A percentile compares a stretch with the other conserved stretches of the same genome.
phyloP scores from a whole-genome alignment of 163 green algal species.

The Volvox carteri region DNA sequence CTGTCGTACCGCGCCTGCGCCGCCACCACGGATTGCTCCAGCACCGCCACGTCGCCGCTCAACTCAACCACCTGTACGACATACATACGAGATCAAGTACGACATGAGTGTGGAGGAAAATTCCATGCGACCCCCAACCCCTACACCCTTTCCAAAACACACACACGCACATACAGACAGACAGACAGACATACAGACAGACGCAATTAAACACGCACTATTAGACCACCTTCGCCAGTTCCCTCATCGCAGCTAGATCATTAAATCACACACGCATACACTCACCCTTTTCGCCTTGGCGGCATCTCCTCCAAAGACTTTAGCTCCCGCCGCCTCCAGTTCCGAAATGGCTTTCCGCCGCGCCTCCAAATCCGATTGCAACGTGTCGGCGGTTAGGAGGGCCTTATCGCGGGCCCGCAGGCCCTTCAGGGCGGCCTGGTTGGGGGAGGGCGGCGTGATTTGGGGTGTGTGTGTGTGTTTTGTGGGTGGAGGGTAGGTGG shows the following conservation, averaged over 20 bases:
- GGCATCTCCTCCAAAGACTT: constrained; percentile 52
- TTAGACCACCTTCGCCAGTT: no score
- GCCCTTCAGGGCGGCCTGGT: constrained; percentile 70
- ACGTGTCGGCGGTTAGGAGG: constrained; percentile 73
- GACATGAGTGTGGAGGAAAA: no score
- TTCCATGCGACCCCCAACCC: no score
- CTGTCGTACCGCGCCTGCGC: constrained; percentile 69
- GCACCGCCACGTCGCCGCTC: constrained; percentile 62
- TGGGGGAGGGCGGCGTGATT: no score
- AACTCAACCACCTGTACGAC: constrained; percentile 58
- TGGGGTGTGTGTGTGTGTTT: background rate
- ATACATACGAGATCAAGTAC: background rate
- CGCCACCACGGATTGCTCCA: constrained; percentile 68
- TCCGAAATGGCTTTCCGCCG: constrained; percentile 37
- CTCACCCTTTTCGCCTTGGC: constrained; percentile 55
- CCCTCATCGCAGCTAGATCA: no score
- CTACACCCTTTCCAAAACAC: no score
- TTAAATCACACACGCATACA: no score
- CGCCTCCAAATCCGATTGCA: constrained; percentile 68
- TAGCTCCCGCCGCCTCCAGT: constrained; percentile 56
- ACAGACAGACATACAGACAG: no score
- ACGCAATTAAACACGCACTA: no score
- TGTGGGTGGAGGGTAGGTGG: background rate
- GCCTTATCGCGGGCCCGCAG: constrained; percentile 74
- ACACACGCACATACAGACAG: no score